Percentiles rank a stretch among this genome's conserved stretches.
Conservation (phyloP, 208 protist genomes). For the Vickermania spadyakhi region DNA sequence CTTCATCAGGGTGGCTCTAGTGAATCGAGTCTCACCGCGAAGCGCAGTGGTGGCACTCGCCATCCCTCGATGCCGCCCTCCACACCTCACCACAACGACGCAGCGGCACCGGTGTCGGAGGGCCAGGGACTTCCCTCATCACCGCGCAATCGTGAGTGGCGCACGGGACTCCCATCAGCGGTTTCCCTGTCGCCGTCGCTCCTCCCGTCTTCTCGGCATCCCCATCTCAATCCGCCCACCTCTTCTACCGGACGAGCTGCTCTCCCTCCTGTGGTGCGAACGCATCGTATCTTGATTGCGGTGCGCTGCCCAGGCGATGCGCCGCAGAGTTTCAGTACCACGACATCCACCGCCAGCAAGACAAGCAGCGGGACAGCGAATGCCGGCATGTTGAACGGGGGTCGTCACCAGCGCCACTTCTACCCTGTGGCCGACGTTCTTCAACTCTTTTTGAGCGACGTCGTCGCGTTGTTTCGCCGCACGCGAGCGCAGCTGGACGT, state of each 20-base stretch:
- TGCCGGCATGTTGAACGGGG: background rate
- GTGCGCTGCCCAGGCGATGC: conserved; percentile 47
- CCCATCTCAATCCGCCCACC: too few species aligned
- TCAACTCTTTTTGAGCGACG: conserved; percentile 43
- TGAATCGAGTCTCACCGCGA: too few species aligned
- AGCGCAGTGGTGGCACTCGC: background rate
- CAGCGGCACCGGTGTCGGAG: too few species aligned
- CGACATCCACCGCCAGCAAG: background rate
- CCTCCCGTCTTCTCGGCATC: too few species aligned
- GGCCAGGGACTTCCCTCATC: background rate
- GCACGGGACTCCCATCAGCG: too few species aligned
- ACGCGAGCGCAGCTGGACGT: background rate
- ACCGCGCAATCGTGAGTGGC: background rate
- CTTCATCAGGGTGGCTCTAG: background rate
- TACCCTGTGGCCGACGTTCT: conserved; percentile 28
- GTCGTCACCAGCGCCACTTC: conserved; percentile 10
- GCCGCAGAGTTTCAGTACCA: conserved; percentile 5
- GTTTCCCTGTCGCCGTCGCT: background rate
- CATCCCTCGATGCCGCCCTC: background rate
- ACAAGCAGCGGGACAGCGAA: background rate
- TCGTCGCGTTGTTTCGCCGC: conserved; percentile 18
- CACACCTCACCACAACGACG: background rate
- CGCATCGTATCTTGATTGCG: conserved; percentile 31
- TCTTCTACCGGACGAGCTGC: too few species aligned
- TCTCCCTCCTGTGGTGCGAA: too few species aligned